These are phyloP conservation scores for Plasmodium reichenowi DNA, from an alignment of 169 alveolate genomes.

Conservation along the genomic window DNA sequence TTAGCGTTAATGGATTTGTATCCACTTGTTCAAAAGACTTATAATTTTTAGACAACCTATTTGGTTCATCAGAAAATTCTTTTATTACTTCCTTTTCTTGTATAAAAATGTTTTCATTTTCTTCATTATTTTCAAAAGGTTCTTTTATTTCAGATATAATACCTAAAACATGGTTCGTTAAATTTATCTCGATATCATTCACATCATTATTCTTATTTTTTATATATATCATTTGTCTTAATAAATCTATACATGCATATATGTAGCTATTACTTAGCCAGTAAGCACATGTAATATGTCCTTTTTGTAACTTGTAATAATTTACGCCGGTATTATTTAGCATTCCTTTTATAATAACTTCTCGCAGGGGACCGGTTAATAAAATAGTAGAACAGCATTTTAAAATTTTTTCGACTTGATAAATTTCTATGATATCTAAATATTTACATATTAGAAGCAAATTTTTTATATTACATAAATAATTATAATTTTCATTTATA, in stretches of 20 bases:
- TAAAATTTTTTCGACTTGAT: slow-evolving; percentile 62
- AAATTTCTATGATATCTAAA: slow-evolving; percentile 64
- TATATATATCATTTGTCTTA: slow-evolving; percentile 68
- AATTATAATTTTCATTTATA: slow-evolving; percentile 61
- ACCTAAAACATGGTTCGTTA: slow-evolving; percentile 47
- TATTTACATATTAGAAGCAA: slow-evolving; percentile 51
- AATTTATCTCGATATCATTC: slow-evolving; percentile 43
- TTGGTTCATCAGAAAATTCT: not conserved
- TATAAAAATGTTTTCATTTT: slow-evolving; percentile 16
- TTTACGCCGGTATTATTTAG: slow-evolving; percentile 62
- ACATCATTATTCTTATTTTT: slow-evolving; percentile 21
- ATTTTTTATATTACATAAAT: slow-evolving; percentile 69
- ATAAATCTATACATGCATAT: slow-evolving; percentile 56
- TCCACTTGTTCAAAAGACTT: slow-evolving; percentile 3
- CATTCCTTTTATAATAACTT: slow-evolving; percentile 69
- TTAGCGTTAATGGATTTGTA: slow-evolving; percentile 1
- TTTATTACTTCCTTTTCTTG: not conserved
- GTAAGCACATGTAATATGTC: slow-evolving; percentile 70
- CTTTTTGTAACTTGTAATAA: slow-evolving; percentile 71
- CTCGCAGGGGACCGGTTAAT: slow-evolving; percentile 59
- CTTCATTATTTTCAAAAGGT: slow-evolving; percentile 66
- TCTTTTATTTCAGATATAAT: slow-evolving; percentile 72
- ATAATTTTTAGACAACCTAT: slow-evolving; percentile 5
- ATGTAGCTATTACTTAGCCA: slow-evolving; percentile 69
- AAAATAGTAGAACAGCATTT: slow-evolving; percentile 50